Evolutionary conservation across 345 rosid species (phyloP).

Genomic region (Sonneratia alba): DNA sequence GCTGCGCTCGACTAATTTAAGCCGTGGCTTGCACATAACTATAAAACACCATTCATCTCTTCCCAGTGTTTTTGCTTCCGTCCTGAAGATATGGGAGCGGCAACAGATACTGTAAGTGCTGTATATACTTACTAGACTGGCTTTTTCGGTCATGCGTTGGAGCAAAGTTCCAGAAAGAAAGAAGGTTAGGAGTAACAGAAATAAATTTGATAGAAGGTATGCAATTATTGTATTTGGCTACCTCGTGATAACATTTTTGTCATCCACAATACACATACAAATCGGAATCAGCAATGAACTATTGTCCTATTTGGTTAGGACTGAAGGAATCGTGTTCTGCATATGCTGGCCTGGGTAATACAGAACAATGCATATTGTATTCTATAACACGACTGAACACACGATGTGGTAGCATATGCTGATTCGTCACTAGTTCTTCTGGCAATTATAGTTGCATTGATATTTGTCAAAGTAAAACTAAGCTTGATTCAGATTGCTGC

Average conservation of each 20-base stretch:
- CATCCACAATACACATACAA: too few species aligned
- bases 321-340: too few species aligned
- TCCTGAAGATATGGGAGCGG: not conserved
- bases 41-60: not conserved
- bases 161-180: constrained; percentile 2
- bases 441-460: too few species aligned
- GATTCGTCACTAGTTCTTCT: too few species aligned
- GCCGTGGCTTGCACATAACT: not conserved
- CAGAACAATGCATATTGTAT: too few species aligned
- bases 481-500: too few species aligned
- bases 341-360: too few species aligned
- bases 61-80: not conserved
- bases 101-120: not conserved
- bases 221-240: not conserved
- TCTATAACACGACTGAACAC: too few species aligned
- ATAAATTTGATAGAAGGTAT: not conserved
- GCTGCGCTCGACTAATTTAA: constrained; percentile 42
- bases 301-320: too few species aligned
- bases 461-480: too few species aligned
- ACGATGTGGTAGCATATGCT: too few species aligned
- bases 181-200: not conserved
- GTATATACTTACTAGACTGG: not conserved
- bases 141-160: not conserved
- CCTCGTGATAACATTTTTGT: not conserved
- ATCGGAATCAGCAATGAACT: too few species aligned